phyloP scores from a whole-genome alignment of 2,329 filamentous ascomycete species.

The Westerdykella aurantiaca region DNA sequence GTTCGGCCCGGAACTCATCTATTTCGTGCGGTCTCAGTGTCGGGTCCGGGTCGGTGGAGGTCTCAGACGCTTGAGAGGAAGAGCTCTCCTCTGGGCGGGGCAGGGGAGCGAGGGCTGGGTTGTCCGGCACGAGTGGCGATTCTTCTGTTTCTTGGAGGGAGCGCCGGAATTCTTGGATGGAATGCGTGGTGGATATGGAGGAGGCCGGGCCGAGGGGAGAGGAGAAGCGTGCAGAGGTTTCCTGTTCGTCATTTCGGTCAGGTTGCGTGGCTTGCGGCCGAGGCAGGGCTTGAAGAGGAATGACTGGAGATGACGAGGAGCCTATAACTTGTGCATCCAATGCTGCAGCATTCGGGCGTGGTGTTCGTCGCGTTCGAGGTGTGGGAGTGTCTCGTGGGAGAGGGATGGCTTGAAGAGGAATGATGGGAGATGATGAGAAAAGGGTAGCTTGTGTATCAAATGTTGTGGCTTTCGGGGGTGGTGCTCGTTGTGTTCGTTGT shows the following conservation, averaged over 20 bases:
- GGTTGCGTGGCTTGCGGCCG: conserved; percentile 4
- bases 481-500: neutral
- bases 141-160: conserved; percentile 16
- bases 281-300: conserved; percentile 8
- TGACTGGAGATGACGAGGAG: conserved; percentile 19
- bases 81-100: conserved; percentile 7
- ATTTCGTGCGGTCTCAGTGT: conserved; percentile 23
- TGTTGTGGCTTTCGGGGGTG: no score
- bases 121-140: conserved; percentile 1
- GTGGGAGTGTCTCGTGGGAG: no score
- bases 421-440: no score
- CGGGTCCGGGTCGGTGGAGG: conserved; percentile 25
- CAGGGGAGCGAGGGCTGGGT: conserved; percentile 4
- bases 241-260: neutral
- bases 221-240: conserved; percentile 1
- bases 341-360: conserved; percentile 10
- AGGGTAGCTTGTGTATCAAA: no score
- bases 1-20: conserved; percentile 20
- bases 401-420: no score
- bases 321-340: conserved; percentile 35
- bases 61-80: conserved; percentile 8
- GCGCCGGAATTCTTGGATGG: conserved; percentile 31
- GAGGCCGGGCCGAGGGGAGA: conserved; percentile 17
- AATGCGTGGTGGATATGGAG: conserved; percentile 26
- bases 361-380: conserved; percentile 7